Conservation (phyloP, 805 yeast genomes). For the Diddensiella caesifluorescens region DNA sequence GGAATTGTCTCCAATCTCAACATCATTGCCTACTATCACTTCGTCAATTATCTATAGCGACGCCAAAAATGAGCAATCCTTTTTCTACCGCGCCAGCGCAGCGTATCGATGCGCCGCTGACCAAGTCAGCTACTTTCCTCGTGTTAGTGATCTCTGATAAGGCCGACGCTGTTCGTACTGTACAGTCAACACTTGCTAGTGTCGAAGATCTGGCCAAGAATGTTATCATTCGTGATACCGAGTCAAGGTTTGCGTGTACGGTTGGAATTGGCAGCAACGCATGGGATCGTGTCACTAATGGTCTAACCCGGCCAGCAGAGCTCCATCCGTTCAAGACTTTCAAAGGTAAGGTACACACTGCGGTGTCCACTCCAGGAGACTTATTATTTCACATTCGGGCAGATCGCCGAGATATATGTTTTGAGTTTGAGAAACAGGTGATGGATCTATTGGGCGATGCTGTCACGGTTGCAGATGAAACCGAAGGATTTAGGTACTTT, state of each 20-base stretch:
- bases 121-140: too few species aligned
- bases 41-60: too few species aligned
- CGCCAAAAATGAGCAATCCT: too few species aligned
- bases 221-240: slow-evolving; percentile 9
- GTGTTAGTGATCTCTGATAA: too few species aligned
- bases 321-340: slow-evolving; percentile 22
- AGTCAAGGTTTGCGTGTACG: slow-evolving; percentile 12
- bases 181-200: slow-evolving; percentile 11
- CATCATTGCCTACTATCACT: too few species aligned
- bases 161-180: too few species aligned
- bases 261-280: slow-evolving; percentile 21
- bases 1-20: too few species aligned
- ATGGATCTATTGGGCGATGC: slow-evolving; percentile 14
- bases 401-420: slow-evolving; percentile 21
- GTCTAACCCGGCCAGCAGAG: slow-evolving; percentile 18
- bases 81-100: too few species aligned
- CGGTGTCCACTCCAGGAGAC: slow-evolving; percentile 26
- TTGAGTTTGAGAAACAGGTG: slow-evolving; percentile 20
- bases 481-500: slow-evolving; percentile 23
- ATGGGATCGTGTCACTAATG: slow-evolving; percentile 17
- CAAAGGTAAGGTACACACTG: slow-evolving; percentile 19
- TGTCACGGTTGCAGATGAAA: slow-evolving; percentile 23
- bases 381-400: slow-evolving; percentile 23
- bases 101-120: too few species aligned
- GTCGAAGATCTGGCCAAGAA: slow-evolving; percentile 11